Evolutionary conservation across 2,329 filamentous ascomycete genomes (phyloP).

Genomic region (Colletotrichum sidae): DNA sequence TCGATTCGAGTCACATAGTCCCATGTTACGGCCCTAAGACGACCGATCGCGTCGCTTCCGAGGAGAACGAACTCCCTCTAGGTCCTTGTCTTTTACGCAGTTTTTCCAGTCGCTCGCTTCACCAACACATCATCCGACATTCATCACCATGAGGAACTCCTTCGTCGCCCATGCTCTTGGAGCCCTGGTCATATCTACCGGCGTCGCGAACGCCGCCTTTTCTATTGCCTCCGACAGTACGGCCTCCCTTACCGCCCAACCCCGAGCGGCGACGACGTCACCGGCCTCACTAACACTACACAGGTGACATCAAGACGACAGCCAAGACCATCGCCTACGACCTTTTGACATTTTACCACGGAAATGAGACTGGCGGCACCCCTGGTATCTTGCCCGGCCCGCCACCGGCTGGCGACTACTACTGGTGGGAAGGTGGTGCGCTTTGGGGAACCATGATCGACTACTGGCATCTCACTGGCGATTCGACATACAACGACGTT

Average conservation of each 20-base stretch:
- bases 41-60: constrained; percentile 13
- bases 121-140: constrained; percentile 17
- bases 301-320: constrained; percentile 59
- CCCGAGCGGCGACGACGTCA: background rate
- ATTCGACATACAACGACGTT: constrained; percentile 70
- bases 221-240: constrained; percentile 34
- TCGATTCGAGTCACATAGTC: background rate
- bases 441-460: constrained; percentile 77
- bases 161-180: constrained; percentile 23
- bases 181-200: constrained; percentile 20
- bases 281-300: constrained; percentile 13
- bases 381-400: constrained; percentile 70
- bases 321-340: constrained; percentile 62
- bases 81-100: constrained; percentile 6
- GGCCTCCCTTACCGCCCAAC: background rate
- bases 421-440: constrained; percentile 81
- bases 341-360: constrained; percentile 62
- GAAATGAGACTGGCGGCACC: constrained; percentile 62
- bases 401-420: constrained; percentile 64
- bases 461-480: constrained; percentile 77
- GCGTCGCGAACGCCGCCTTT: constrained; percentile 23
- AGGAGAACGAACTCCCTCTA: constrained; percentile 11
- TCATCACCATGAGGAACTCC: constrained; percentile 23
- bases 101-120: constrained; percentile 30
- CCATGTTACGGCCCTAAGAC: constrained; percentile 20